These are phyloP conservation scores for Fragaria vesca DNA, from an alignment of 306 rosid genomes.

Conservation along the genomic window DNA sequence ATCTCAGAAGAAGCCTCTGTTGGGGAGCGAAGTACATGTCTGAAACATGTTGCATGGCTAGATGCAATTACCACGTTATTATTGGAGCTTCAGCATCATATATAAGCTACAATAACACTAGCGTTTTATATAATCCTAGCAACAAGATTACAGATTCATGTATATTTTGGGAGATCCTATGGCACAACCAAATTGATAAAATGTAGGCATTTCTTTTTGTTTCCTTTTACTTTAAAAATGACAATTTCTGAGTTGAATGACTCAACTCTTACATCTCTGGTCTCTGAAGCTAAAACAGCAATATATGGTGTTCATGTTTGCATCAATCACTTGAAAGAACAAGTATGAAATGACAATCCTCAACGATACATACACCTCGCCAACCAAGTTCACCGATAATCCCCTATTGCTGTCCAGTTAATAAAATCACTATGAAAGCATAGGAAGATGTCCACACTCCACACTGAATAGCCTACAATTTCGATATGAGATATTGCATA, in stretches of 20 bases:
- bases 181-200: not conserved
- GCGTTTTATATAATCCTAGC: too few species aligned
- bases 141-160: too few species aligned
- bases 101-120: not conserved
- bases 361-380: conserved; percentile 16
- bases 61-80: not conserved
- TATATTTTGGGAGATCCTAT: not conserved
- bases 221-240: not conserved
- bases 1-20: conserved; percentile 34
- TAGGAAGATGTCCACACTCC: conserved; percentile 22
- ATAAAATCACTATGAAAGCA: conserved; percentile 26
- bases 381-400: conserved; percentile 11
- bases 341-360: conserved; percentile 6
- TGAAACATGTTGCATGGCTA: not conserved
- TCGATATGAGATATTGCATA: conserved; percentile 13
- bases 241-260: not conserved
- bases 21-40: conserved; percentile 22
- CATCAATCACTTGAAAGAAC: not conserved
- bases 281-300: not conserved
- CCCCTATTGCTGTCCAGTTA: not conserved
- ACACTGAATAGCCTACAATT: conserved; percentile 22
- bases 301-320: not conserved
- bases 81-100: too few species aligned
- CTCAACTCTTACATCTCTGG: not conserved
- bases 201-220: not conserved